Conservation (phyloP, 306 rosid genomes). For the Cotoneaster glaucophyllus region DNA sequence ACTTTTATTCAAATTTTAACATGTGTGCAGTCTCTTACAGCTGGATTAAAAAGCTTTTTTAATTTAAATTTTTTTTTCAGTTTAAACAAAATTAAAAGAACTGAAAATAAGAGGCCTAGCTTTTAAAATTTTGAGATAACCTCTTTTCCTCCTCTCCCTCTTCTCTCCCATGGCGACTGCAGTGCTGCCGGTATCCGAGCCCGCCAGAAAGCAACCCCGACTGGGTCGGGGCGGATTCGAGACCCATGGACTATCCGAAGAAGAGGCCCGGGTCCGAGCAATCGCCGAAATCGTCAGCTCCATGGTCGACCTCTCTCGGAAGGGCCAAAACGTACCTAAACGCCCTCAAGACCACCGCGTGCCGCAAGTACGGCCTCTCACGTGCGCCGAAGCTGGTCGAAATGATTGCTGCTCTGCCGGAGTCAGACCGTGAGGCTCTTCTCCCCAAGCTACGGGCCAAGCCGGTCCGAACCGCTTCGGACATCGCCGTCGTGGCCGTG, state of each 20-base stretch:
- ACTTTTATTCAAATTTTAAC: too few relatives aligned
- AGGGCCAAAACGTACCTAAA: too few relatives aligned
- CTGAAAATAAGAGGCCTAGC: too few relatives aligned
- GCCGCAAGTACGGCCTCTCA: conserved; percentile 93
- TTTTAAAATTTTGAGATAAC: too few relatives aligned
- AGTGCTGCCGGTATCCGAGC: too few relatives aligned
- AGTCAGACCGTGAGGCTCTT: conserved; percentile 73
- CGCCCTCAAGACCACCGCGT: too few relatives aligned
- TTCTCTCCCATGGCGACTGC: too few relatives aligned
- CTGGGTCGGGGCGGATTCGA: conserved; percentile 87
- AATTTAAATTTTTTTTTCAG: too few relatives aligned
- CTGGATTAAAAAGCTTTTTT: too few relatives aligned
- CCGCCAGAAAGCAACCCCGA: conserved; percentile 27
- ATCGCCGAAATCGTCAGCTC: conserved; percentile 81
- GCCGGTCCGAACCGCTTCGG: conserved; percentile 95
- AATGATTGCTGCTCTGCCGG: conserved; percentile 95
- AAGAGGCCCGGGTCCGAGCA: conserved; percentile 88
- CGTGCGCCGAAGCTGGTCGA: conserved; percentile 97
- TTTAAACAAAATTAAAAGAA: too few relatives aligned
- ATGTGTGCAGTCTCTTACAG: too few relatives aligned
- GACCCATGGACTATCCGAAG: conserved; percentile 76
- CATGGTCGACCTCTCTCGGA: conserved; percentile 84
- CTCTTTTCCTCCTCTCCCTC: too few relatives aligned
- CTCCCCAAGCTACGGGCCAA: conserved; percentile 94
- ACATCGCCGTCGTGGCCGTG: conserved; percentile 92